Percentiles rank a stretch among this genome's conserved stretches.
Conservation (phyloP, 2,329 filamentous ascomycete genomes). For the Pseudogymnoascus sp. region DNA sequence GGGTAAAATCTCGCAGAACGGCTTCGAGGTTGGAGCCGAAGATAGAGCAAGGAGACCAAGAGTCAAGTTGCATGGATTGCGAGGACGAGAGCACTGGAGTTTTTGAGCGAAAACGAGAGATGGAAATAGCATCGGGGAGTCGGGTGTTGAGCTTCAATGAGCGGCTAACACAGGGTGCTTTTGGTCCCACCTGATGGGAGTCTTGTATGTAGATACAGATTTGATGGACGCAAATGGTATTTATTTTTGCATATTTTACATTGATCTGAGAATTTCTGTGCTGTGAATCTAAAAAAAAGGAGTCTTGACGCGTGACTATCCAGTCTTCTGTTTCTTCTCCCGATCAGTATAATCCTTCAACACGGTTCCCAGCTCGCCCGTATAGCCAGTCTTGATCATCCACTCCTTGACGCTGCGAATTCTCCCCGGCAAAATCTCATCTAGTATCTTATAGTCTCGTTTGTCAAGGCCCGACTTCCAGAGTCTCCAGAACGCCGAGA, state of each 20-base stretch:
- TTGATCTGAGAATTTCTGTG: background rate
- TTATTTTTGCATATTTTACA: background rate
- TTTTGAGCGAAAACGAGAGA: background rate
- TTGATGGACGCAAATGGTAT: background rate
- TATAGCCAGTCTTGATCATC: conserved; percentile 16
- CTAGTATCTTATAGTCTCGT: conserved; percentile 17
- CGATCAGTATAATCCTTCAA: conserved; percentile 15
- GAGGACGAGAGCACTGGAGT: background rate
- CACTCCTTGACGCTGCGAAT: conserved; percentile 16
- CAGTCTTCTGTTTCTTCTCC: background rate
- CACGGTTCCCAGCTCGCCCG: conserved; percentile 13
- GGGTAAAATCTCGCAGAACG: background rate
- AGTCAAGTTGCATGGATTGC: background rate
- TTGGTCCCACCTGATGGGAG: background rate
- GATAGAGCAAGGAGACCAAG: background rate
- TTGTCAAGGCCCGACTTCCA: conserved; percentile 9
- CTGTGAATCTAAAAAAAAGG: background rate
- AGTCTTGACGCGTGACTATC: background rate
- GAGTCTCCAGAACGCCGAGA: conserved; percentile 16
- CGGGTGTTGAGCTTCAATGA: background rate
- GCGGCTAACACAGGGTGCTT: conserved; percentile 6
- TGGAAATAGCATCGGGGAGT: background rate
- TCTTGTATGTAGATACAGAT: conserved; percentile 1
- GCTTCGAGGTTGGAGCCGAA: background rate
- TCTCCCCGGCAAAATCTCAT: conserved; percentile 18